Evolutionary conservation across 169 alveolate genomes (phyloP).

Genomic region (Miamiensis avidus): DNA sequence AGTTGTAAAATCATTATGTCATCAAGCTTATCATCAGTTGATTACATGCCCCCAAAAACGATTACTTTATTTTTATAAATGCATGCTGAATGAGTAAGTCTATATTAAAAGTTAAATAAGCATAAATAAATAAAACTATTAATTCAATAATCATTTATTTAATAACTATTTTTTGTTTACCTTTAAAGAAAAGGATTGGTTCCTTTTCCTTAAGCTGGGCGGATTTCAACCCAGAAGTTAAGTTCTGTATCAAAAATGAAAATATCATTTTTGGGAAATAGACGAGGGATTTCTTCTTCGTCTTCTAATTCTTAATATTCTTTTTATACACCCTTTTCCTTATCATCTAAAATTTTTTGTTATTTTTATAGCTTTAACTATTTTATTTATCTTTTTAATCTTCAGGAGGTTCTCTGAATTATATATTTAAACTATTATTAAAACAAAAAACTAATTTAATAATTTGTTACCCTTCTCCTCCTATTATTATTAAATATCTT

Average conservation of each 20-base stretch:
- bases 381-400: too few species aligned
- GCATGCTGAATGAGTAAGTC: slow-evolving; percentile 24
- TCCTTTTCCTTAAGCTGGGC: neutral
- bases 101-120: slow-evolving; percentile 13
- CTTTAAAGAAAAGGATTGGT: neutral
- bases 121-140: too few species aligned
- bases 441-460: too few species aligned
- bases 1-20: slow-evolving; percentile 27
- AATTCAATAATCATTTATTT: slow-evolving; percentile 14
- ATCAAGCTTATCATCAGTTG: slow-evolving; percentile 21
- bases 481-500: slow-evolving; percentile 54
- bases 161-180: slow-evolving; percentile 4
- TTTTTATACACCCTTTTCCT: neutral
- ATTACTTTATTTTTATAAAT: slow-evolving; percentile 31
- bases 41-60: slow-evolving; percentile 25
- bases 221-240: neutral
- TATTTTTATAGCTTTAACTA: neutral
- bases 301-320: slow-evolving; percentile 1
- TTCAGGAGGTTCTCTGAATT: slow-evolving; percentile 12
- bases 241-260: slow-evolving; percentile 26
- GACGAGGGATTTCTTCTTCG: slow-evolving; percentile 17
- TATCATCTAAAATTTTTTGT: slow-evolving; percentile 4
- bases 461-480: slow-evolving; percentile 59
- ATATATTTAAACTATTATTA: slow-evolving; percentile 32
- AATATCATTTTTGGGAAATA: slow-evolving; percentile 33